Conservation (phyloP, 129 eudicot species). For the Scalesia atractyloides region DNA sequence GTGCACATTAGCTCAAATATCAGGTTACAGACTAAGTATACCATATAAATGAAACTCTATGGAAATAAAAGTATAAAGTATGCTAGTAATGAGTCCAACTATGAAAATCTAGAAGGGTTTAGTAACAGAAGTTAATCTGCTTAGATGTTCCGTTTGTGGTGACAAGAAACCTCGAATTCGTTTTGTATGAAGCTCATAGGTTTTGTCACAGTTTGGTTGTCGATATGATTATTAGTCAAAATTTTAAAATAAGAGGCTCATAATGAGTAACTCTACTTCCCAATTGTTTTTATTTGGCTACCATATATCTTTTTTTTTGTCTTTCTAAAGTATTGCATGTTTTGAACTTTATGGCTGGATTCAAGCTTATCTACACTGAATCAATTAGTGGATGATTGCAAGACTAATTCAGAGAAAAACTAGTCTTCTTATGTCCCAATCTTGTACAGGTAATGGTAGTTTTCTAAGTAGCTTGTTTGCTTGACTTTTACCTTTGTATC, state of each 20-base stretch:
- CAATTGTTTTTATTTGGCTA: not conserved
- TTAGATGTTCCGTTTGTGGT: not conserved
- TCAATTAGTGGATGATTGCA: slow-evolving; percentile 62
- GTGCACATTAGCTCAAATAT: not conserved
- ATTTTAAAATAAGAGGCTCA: not conserved
- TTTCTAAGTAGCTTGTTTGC: slow-evolving; percentile 4
- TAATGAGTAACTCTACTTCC: not conserved
- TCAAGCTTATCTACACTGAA: slow-evolving; percentile 48
- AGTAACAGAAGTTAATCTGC: too few species aligned
- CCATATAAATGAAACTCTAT: not conserved
- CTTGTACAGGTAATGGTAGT: slow-evolving; percentile 11
- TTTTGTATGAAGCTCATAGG: not conserved
- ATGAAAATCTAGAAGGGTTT: too few species aligned
- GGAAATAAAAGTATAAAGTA: not conserved
- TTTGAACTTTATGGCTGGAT: slow-evolving; percentile 49
- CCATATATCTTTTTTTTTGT: not conserved
- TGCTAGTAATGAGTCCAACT: too few species aligned
- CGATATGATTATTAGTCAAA: not conserved
- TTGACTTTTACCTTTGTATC: too few species aligned
- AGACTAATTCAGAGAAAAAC: slow-evolving; percentile 48
- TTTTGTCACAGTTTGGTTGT: not conserved
- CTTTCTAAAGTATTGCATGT: not conserved
- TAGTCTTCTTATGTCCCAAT: slow-evolving; percentile 19
- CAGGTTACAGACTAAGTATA: not conserved
- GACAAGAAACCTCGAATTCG: not conserved